A percentile compares a stretch with the other conserved stretches of the same genome.
phyloP scores from a whole-genome alignment of 2,329 filamentous ascomycete species.

The Botrytis aclada region DNA sequence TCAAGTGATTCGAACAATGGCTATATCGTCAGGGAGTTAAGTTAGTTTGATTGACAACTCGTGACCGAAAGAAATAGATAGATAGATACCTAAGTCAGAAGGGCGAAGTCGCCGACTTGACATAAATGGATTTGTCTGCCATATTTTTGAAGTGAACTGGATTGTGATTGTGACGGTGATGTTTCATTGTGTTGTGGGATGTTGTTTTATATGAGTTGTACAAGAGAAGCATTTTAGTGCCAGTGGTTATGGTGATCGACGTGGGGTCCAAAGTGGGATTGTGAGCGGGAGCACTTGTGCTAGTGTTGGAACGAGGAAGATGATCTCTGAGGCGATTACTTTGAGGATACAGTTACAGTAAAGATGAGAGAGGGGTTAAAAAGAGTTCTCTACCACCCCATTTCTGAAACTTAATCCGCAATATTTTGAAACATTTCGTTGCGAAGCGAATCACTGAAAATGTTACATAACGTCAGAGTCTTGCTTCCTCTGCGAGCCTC shows the following conservation, averaged over 20 bases:
- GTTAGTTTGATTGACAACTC: not conserved
- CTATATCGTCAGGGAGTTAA: not conserved
- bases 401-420: no score
- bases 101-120: conserved; percentile 16
- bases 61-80: conserved; percentile 7
- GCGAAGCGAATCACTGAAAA: no score
- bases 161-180: not conserved
- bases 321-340: not conserved
- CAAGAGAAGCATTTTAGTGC: not conserved
- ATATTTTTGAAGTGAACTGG: not conserved
- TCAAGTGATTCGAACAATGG: conserved; percentile 19
- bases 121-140: conserved; percentile 15
- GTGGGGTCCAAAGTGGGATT: not conserved
- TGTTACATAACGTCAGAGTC: no score
- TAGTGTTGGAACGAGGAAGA: not conserved
- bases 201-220: not conserved
- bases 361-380: not conserved
- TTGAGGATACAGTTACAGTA: not conserved
- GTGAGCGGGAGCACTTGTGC: not conserved
- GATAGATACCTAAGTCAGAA: conserved; percentile 16
- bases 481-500: no score
- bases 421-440: no score
- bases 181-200: not conserved
- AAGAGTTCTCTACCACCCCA: not conserved
- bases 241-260: not conserved